A percentile compares a stretch with the other conserved stretches of the same genome.
Conservation (phyloP, 805 yeast species). For the Hanseniaspora lindneri region DNA sequence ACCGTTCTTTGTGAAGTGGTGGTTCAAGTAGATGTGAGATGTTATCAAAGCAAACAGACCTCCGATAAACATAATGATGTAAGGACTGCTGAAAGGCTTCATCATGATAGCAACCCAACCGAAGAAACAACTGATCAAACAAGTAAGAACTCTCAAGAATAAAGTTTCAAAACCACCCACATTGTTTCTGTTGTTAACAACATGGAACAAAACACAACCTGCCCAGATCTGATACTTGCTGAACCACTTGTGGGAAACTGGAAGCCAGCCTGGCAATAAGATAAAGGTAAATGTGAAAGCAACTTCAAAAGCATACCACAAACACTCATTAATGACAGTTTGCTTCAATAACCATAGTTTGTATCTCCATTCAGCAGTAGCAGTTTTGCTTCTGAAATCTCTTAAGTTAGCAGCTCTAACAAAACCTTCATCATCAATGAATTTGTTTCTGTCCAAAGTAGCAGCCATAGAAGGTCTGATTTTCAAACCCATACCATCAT, state of each 20-base stretch:
- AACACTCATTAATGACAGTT: slow-evolving; percentile 29
- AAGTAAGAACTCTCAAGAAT: slow-evolving; percentile 27
- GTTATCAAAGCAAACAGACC: slow-evolving; percentile 29
- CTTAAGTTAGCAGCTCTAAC: slow-evolving; percentile 34
- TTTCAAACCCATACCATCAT: background rate
- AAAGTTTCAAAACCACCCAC: slow-evolving; percentile 31
- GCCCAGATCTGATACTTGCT: slow-evolving; percentile 35
- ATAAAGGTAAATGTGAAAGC: slow-evolving; percentile 31
- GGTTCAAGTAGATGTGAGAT: slow-evolving; percentile 29
- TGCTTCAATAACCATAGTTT: slow-evolving; percentile 32
- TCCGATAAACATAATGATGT: slow-evolving; percentile 34
- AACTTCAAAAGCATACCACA: slow-evolving; percentile 36
- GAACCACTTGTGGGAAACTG: slow-evolving; percentile 34
- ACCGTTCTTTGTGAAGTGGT: slow-evolving; percentile 35
- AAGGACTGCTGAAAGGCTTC: slow-evolving; percentile 29
- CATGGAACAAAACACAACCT: slow-evolving; percentile 32
- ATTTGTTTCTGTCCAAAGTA: slow-evolving; percentile 12
- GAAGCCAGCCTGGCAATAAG: slow-evolving; percentile 36
- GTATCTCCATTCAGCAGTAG: slow-evolving; percentile 29
- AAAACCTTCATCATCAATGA: slow-evolving; percentile 14
- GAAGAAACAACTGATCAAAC: slow-evolving; percentile 36
- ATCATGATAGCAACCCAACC: slow-evolving; percentile 38
- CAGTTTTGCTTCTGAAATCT: slow-evolving; percentile 34
- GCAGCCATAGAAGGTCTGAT: background rate
- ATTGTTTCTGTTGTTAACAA: slow-evolving; percentile 34